A percentile compares a stretch with the other conserved stretches of the same genome.
phyloP scores from a whole-genome alignment of 192 early-diverging fungal species.

The Piromyces sp. region DNA sequence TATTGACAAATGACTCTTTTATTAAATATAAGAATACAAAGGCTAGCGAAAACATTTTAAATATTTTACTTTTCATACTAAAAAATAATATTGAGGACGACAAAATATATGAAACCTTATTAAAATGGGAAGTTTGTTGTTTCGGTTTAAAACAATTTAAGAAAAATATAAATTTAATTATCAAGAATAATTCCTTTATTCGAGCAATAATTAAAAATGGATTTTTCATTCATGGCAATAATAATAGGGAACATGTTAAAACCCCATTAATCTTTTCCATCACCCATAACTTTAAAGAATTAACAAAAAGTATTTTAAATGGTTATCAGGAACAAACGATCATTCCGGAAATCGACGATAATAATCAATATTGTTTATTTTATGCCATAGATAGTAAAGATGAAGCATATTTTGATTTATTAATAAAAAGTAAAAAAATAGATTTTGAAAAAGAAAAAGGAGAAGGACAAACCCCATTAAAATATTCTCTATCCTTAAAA shows the following conservation, averaged over 20 bases:
- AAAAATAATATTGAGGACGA: not conserved
- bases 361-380: not conserved
- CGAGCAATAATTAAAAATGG: not conserved
- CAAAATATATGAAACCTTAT: not conserved
- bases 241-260: not conserved
- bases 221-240: not conserved
- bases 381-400: not conserved
- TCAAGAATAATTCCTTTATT: not conserved
- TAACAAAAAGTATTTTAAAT: not conserved
- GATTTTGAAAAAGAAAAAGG: not conserved
- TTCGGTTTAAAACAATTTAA: not conserved
- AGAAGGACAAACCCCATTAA: not conserved
- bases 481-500: not conserved
- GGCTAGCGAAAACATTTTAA: not conserved
- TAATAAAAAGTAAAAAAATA: not conserved
- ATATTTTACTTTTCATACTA: not conserved
- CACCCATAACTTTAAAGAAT: not conserved
- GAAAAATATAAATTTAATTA: not conserved
- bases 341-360: not conserved
- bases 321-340: not conserved
- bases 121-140: not conserved
- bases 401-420: not conserved
- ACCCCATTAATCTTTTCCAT: not conserved
- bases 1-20: not conserved
- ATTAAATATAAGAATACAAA: not conserved